Conservation (phyloP, 1,284 basidiomycete genomes). For the Filobasidium uniguttulatum region DNA sequence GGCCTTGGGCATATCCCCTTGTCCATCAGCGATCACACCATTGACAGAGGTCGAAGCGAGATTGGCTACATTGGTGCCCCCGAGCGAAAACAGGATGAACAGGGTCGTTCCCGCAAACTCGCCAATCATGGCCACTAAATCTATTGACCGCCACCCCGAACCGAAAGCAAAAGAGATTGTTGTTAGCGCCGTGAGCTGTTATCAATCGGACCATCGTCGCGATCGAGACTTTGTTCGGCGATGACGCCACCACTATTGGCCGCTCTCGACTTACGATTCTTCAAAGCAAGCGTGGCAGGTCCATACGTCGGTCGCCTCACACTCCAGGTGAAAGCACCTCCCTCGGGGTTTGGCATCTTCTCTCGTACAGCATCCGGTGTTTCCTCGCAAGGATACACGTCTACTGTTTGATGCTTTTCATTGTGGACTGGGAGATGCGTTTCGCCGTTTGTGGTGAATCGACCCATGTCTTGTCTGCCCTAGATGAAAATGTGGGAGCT, state of each 20-base stretch:
- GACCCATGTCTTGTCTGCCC: too few relatives aligned
- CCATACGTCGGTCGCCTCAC: constrained; percentile 17
- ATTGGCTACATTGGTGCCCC: constrained; percentile 35
- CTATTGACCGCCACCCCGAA: neutral
- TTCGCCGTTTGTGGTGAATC: too few relatives aligned
- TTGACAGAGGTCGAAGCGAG: constrained; percentile 29
- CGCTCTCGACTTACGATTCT: constrained; percentile 21
- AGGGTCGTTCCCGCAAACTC: constrained; percentile 41
- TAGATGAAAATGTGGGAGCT: too few relatives aligned
- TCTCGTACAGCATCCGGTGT: too few relatives aligned
- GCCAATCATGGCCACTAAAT: constrained; percentile 35
- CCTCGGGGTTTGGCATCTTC: too few relatives aligned
- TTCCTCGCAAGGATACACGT: too few relatives aligned
- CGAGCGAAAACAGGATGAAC: constrained; percentile 37
- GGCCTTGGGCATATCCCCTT: constrained; percentile 20
- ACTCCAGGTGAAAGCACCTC: constrained; percentile 18
- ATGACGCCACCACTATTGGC: neutral
- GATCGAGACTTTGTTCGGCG: too few relatives aligned
- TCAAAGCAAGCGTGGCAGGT: constrained; percentile 22
- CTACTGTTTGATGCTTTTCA: too few relatives aligned
- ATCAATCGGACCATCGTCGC: neutral
- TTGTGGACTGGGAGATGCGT: too few relatives aligned
- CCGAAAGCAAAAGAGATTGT: neutral
- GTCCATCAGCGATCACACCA: constrained; percentile 21
- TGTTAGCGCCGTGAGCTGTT: neutral